A percentile compares a stretch with the other conserved stretches of the same genome.
phyloP scores from a whole-genome alignment of 352 stramenopile genomes.

The Pythium rishiriense region DNA sequence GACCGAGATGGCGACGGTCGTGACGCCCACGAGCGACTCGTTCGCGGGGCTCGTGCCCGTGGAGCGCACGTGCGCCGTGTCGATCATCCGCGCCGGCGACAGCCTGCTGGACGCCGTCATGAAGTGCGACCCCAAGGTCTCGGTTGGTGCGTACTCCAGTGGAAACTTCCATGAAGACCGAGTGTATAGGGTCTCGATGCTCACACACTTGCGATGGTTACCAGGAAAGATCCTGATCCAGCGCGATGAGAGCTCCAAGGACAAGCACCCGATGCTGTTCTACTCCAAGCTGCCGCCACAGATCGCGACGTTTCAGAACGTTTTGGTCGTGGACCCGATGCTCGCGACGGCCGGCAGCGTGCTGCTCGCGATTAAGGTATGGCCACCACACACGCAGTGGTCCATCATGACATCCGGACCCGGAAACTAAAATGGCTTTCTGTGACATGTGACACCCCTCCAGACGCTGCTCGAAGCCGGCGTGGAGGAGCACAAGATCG shows the following conservation, averaged over 20 bases:
- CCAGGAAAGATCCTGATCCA: conserved; percentile 97
- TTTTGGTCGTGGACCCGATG: conserved; percentile 98
- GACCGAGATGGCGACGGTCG: conserved; percentile 49
- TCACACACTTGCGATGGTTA: not conserved
- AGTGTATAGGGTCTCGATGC: no score
- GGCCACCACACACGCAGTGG: not conserved
- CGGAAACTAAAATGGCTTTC: not conserved
- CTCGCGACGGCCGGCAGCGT: conserved; percentile 91
- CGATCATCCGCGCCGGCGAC: conserved; percentile 93
- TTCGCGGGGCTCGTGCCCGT: conserved; percentile 53
- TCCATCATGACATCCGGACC: not conserved
- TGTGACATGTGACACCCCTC: conserved; percentile 22
- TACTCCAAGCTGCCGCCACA: conserved; percentile 94
- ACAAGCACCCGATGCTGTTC: conserved; percentile 89
- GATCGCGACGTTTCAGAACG: conserved; percentile 75
- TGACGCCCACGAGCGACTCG: conserved; percentile 69
- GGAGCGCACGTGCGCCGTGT: conserved; percentile 88
- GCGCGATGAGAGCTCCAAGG: conserved; percentile 89
- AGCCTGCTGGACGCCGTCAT: conserved; percentile 91
- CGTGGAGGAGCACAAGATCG: conserved; percentile 89
- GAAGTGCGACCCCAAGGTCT: conserved; percentile 76
- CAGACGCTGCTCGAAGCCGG: conserved; percentile 83
- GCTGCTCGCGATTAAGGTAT: conserved; percentile 88
- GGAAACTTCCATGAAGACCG: no score
- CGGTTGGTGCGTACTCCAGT: conserved; percentile 75